Evolutionary conservation across 306 rosid species (phyloP).

Genomic region (Medicago arabica): DNA sequence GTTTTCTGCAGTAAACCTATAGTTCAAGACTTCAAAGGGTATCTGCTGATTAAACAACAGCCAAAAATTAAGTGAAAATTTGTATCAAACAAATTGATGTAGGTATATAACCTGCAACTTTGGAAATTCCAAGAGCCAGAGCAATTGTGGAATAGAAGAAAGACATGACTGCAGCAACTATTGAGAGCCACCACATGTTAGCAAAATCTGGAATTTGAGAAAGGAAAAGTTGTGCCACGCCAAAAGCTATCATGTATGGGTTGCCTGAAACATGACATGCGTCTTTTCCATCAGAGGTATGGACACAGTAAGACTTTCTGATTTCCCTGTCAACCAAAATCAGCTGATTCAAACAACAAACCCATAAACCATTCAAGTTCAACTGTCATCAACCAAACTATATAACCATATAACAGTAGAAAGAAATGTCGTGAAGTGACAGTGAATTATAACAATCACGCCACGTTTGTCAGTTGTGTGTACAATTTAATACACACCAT

Average conservation of each 20-base stretch:
- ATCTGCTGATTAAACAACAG: constrained; percentile 9
- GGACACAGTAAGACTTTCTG: constrained; percentile 50
- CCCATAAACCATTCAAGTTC: constrained; percentile 16
- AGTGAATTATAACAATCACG: constrained; percentile 6
- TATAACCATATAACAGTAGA: constrained; percentile 26
- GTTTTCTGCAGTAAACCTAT: constrained; percentile 9
- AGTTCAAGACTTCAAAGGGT: constrained; percentile 8
- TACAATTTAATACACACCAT: constrained; percentile 5
- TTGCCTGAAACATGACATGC: constrained; percentile 52
- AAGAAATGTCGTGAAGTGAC: background rate
- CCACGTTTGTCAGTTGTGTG: background rate
- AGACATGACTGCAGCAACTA: constrained; percentile 65
- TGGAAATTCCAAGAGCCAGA: constrained; percentile 57
- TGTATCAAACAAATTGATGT: constrained; percentile 17
- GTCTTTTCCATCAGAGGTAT: constrained; percentile 37
- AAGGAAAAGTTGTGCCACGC: constrained; percentile 46
- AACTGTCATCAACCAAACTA: background rate
- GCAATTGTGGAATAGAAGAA: constrained; percentile 59
- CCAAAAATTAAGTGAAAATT: constrained; percentile 30
- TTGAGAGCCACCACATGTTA: constrained; percentile 72
- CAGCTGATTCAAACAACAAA: constrained; percentile 10
- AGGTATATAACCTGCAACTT: constrained; percentile 55
- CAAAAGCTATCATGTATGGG: constrained; percentile 57
- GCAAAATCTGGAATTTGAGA: constrained; percentile 68
- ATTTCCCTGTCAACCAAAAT: constrained; percentile 54